These are phyloP conservation scores for Paracorniculantispora psalliotae DNA, from an alignment of 2,329 filamentous ascomycete species.

Conservation along the genomic window DNA sequence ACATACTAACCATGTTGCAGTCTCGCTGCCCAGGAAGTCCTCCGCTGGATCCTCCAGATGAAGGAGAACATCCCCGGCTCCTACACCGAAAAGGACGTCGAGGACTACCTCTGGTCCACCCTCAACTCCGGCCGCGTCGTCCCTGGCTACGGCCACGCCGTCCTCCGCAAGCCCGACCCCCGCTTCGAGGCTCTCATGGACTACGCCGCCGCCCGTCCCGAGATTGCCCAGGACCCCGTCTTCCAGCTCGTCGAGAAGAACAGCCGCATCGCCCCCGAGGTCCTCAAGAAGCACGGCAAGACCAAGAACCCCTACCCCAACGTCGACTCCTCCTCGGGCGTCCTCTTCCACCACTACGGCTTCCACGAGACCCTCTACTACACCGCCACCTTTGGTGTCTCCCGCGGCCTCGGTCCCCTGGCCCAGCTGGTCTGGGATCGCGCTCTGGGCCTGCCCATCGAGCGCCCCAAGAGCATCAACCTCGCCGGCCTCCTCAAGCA, in stretches of 20 bases:
- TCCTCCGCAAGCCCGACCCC: constrained; percentile 93
- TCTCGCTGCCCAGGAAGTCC: constrained; percentile 91
- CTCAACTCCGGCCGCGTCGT: constrained; percentile 92
- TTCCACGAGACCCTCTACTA: constrained; percentile 98
- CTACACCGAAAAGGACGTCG: constrained; percentile 77
- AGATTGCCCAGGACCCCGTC: constrained; percentile 81
- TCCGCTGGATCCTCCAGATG: constrained; percentile 97
- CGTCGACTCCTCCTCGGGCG: constrained; percentile 87
- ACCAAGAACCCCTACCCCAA: constrained; percentile 98
- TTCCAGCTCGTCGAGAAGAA: constrained; percentile 94
- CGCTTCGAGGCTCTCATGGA: constrained; percentile 96
- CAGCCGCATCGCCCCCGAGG: constrained; percentile 82
- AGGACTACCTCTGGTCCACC: constrained; percentile 85
- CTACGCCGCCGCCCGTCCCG: constrained; percentile 78
- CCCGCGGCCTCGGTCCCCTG: constrained; percentile 73
- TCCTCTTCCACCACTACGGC: constrained; percentile 96
- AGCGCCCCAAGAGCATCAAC: constrained; percentile 97
- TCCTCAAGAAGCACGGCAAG: constrained; percentile 94
- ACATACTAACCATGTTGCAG: constrained; percentile 29
- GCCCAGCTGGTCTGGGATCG: constrained; percentile 96
- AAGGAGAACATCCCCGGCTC: constrained; percentile 74
- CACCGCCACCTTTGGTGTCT: constrained; percentile 66
- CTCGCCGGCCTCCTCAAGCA: constrained; percentile 76
- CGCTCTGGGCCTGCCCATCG: constrained; percentile 87
- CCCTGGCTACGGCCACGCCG: constrained; percentile 91